Conservation (phyloP, 2,329 filamentous ascomycete genomes). For the Calonectria crousiana region DNA sequence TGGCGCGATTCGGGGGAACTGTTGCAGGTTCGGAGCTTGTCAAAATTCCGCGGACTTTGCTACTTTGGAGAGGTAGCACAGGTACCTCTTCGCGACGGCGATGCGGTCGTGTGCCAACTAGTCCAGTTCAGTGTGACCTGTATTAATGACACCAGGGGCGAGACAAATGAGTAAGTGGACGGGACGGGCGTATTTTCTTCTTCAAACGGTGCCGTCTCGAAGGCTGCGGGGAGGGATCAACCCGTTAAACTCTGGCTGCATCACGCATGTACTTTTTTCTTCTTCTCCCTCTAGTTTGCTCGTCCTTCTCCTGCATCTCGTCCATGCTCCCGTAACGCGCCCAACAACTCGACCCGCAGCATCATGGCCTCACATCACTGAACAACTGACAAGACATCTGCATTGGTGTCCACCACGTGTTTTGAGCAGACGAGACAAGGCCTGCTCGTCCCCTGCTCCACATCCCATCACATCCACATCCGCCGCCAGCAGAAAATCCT, state of each 20-base stretch:
- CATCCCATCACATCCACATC: slow-evolving; percentile 17
- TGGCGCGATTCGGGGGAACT: background rate
- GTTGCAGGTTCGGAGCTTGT: background rate
- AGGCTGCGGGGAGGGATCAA: slow-evolving; percentile 3
- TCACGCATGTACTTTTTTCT: background rate
- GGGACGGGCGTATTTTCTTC: slow-evolving; percentile 6
- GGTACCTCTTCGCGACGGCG: background rate
- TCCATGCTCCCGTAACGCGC: background rate
- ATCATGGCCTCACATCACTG: slow-evolving; percentile 11
- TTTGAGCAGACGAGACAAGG: slow-evolving; percentile 22
- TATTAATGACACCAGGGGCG: background rate
- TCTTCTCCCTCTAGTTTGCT: background rate
- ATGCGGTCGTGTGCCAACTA: background rate
- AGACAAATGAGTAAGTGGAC: background rate
- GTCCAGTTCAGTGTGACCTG: background rate
- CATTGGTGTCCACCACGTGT: slow-evolving; percentile 27
- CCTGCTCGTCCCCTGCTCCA: slow-evolving; percentile 17
- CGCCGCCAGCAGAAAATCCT: slow-evolving; percentile 5
- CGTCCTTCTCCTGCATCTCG: background rate
- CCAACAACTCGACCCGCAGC: slow-evolving; percentile 19
- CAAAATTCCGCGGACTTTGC: slow-evolving; percentile 17
- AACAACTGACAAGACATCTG: slow-evolving; percentile 14
- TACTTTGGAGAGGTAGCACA: background rate
- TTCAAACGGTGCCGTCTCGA: slow-evolving; percentile 4
- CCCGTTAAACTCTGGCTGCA: background rate